Evolutionary conservation across 164 flowering plant species (phyloP).

Genomic region (Hamamelis virginiana): DNA sequence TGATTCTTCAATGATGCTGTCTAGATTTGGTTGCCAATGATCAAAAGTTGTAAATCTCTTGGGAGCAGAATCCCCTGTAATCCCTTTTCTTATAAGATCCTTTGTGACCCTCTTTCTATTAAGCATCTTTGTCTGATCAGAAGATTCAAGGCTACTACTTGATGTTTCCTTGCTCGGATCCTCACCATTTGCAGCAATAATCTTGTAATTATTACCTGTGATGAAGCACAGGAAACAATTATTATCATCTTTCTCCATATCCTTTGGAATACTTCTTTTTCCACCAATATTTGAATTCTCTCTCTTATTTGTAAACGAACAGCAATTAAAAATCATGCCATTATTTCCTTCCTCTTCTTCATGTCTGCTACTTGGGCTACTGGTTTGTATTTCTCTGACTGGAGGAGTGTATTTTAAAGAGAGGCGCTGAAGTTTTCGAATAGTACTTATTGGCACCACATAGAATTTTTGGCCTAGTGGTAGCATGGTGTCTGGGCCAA

Average conservation of each 20-base stretch:
- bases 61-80: not conserved
- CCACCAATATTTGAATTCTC: not conserved
- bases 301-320: slow-evolving; percentile 19
- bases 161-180: slow-evolving; percentile 2
- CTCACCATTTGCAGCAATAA: slow-evolving; percentile 3
- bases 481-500: slow-evolving; percentile 48
- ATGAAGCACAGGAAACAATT: slow-evolving; percentile 26
- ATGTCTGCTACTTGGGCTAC: not conserved
- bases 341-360: slow-evolving; percentile 6
- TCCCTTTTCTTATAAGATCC: slow-evolving; percentile 11
- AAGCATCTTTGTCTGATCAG: too few relatives aligned
- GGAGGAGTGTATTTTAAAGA: slow-evolving; percentile 19
- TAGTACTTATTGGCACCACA: slow-evolving; percentile 53
- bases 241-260: slow-evolving; percentile 13
- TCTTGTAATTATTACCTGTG: slow-evolving; percentile 10
- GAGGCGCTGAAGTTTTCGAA: slow-evolving; percentile 43
- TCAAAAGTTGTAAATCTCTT: slow-evolving; percentile 20
- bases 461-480: slow-evolving; percentile 52
- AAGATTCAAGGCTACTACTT: slow-evolving; percentile 8
- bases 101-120: too few relatives aligned
- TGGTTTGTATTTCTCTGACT: not conserved
- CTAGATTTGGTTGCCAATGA: slow-evolving; percentile 47
- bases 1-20: slow-evolving; percentile 38
- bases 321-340: slow-evolving; percentile 15
- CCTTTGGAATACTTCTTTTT: not conserved